Evolutionary conservation across 768 basidiomycete species (phyloP).

Genomic region (Tricholoma saponaceum): DNA sequence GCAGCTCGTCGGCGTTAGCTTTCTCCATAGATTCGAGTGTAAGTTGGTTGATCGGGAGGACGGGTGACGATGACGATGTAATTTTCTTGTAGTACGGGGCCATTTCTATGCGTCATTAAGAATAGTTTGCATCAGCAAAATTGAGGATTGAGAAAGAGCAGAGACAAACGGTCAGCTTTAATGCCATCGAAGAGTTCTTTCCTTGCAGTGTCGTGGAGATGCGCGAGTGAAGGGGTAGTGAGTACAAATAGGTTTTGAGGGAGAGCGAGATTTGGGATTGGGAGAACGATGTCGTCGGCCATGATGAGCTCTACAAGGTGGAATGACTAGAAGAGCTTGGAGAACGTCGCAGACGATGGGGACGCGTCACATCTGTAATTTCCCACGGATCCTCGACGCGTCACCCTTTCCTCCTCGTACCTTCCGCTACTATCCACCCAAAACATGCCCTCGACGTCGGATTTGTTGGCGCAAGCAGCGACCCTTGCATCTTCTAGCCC

Average conservation of each 20-base stretch:
- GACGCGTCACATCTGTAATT: conserved; percentile 31
- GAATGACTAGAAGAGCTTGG: conserved; percentile 6
- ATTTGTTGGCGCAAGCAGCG: conserved; percentile 56
- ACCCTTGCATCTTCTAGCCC: conserved; percentile 43
- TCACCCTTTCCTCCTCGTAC: conserved; percentile 13
- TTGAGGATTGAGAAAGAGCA: no score
- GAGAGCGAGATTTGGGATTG: conserved; percentile 81
- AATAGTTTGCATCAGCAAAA: background rate
- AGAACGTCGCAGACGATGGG: conserved; percentile 1
- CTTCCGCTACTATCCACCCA: background rate
- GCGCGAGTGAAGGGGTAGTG: conserved; percentile 51
- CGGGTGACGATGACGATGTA: conserved; percentile 42
- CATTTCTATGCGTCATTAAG: conserved; percentile 60
- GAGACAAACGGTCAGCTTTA: conserved; percentile 69
- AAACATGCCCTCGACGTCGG: conserved; percentile 27
- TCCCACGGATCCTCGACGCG: conserved; percentile 34
- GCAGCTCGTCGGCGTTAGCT: conserved; percentile 69
- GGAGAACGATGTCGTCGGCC: conserved; percentile 82
- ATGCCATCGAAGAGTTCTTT: conserved; percentile 68
- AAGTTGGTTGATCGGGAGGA: conserved; percentile 44
- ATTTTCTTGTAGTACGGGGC: conserved; percentile 72
- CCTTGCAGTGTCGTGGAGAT: conserved; percentile 66
- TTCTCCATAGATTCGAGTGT: conserved; percentile 59
- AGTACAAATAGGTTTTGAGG: conserved; percentile 79
- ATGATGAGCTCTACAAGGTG: conserved; percentile 40